Percentiles rank a stretch among this genome's conserved stretches.
Evolutionary conservation across 2,329 filamentous ascomycete genomes (phyloP).

Genomic region (Alternaria longipes): DNA sequence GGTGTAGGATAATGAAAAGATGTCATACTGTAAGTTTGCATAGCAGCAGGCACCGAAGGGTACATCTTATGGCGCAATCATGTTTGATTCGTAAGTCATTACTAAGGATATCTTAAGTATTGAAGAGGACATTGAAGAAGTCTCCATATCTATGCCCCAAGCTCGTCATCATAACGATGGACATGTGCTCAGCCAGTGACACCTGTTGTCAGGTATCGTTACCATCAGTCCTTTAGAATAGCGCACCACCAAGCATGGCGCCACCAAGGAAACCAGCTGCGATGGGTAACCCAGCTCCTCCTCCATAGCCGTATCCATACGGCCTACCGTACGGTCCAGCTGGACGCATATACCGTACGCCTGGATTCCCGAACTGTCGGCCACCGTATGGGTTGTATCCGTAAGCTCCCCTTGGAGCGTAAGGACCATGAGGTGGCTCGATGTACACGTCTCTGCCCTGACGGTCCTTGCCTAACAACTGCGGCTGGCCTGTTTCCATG

Average conservation of each 20-base stretch:
- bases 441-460: slow-evolving; percentile 67
- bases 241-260: slow-evolving; percentile 41
- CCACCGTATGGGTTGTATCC: slow-evolving; percentile 58
- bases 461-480: slow-evolving; percentile 63
- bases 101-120: neutral
- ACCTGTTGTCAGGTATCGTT: too few relatives aligned
- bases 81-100: neutral
- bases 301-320: slow-evolving; percentile 51
- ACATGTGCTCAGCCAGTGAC: neutral
- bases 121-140: neutral
- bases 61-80: neutral
- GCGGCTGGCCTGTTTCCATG: slow-evolving; percentile 64
- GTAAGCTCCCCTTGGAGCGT: slow-evolving; percentile 43
- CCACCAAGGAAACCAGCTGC: slow-evolving; percentile 49
- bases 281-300: slow-evolving; percentile 48
- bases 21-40: neutral
- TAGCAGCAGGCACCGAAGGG: neutral
- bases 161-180: neutral
- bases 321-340: slow-evolving; percentile 56
- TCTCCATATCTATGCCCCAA: neutral
- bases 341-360: slow-evolving; percentile 61
- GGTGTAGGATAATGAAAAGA: neutral
- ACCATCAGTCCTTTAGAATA: slow-evolving; percentile 29
- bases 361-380: slow-evolving; percentile 58
- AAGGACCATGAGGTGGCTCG: slow-evolving; percentile 59